phyloP scores from a whole-genome alignment of 2,329 filamentous ascomycete genomes.

The Grosmannia huntii region DNA sequence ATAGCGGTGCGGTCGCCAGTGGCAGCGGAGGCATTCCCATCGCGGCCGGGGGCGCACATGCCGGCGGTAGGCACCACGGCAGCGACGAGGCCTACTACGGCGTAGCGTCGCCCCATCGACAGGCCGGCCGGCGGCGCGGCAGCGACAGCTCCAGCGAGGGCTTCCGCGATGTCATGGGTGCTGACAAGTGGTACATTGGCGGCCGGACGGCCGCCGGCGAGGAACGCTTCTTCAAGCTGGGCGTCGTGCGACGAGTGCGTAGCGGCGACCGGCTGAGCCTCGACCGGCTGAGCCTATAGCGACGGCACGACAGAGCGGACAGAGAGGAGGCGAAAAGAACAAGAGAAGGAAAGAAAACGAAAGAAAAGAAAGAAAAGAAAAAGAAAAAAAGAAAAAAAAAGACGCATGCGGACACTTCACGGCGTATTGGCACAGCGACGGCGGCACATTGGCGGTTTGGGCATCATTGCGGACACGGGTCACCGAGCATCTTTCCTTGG shows the following conservation, averaged over 20 bases:
- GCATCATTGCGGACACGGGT: background rate
- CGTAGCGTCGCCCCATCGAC: background rate
- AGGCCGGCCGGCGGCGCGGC: constrained; percentile 41
- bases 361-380: background rate
- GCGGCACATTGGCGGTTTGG: background rate
- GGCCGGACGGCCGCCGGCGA: constrained; percentile 65
- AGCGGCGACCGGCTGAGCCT: constrained; percentile 65
- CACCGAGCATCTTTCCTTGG: background rate
- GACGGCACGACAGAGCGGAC: background rate
- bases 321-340: background rate
- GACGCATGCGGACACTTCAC: background rate
- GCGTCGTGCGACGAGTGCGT: constrained; percentile 58
- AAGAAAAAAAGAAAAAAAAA: background rate
- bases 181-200: constrained; percentile 74
- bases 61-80: background rate
- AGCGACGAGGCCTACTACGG: constrained; percentile 7
- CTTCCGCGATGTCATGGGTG: constrained; percentile 57
- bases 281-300: constrained; percentile 61
- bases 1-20: background rate
- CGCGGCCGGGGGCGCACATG: background rate
- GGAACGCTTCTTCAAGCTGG: constrained; percentile 69
- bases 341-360: background rate
- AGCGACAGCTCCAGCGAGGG: constrained; percentile 67
- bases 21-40: background rate
- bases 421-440: background rate